A percentile compares a stretch with the other conserved stretches of the same genome.
Evolutionary conservation across 2,329 filamentous ascomycete species (phyloP).

Genomic region (Huntiella decipiens): DNA sequence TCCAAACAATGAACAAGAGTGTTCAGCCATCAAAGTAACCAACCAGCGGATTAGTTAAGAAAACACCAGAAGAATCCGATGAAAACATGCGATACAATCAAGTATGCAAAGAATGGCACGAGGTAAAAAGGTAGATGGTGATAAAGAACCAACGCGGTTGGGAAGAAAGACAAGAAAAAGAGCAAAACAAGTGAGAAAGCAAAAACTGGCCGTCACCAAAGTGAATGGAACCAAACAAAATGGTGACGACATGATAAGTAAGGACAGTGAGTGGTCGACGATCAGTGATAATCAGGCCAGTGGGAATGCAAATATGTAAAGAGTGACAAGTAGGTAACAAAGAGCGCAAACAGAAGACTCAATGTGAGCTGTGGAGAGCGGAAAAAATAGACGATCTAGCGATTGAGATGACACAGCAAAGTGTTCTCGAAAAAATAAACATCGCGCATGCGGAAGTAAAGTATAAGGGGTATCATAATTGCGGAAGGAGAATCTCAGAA

Average conservation of each 20-base stretch:
- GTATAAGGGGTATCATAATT: not conserved
- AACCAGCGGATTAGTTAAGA: not conserved
- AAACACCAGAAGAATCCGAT: not conserved
- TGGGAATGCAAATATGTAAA: constrained; percentile 1
- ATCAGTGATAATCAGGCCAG: not conserved
- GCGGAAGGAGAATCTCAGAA: not conserved
- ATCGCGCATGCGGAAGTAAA: not conserved
- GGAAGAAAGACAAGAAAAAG: not conserved
- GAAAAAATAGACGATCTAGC: not conserved
- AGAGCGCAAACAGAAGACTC: constrained; percentile 1
- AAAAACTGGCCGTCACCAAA: not conserved
- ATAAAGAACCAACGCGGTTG: not conserved
- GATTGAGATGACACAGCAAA: not conserved
- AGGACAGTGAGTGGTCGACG: not conserved
- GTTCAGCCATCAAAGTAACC: constrained; percentile 1
- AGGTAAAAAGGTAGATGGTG: not conserved
- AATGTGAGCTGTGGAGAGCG: not conserved
- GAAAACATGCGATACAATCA: constrained; percentile 2
- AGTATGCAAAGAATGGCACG: constrained; percentile 4
- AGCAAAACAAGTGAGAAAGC: not conserved
- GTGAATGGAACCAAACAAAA: not conserved
- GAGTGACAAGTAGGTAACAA: constrained; percentile 2
- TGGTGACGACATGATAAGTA: not conserved
- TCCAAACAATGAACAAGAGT: not conserved
- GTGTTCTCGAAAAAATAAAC: not conserved